Evolutionary conservation across 2,329 filamentous ascomycete genomes (phyloP).

Genomic region (Pyrenochaeta sp.): DNA sequence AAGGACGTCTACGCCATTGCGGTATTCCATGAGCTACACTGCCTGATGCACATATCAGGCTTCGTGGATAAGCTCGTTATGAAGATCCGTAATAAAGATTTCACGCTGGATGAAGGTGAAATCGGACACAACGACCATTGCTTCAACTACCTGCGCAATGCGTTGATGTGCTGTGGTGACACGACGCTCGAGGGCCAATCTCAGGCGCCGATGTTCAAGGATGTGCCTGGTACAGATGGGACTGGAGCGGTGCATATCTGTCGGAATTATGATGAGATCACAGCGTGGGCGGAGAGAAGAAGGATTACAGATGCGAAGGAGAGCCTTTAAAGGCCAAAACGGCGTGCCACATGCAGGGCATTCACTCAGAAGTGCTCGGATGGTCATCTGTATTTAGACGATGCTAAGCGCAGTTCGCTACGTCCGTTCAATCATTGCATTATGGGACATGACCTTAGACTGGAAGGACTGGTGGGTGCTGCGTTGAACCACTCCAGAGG

Average conservation of each 20-base stretch:
- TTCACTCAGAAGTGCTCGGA: no score
- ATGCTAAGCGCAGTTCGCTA: no score
- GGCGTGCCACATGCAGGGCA: no score
- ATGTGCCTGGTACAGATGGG: slow-evolving; percentile 24
- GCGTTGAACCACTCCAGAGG: no score
- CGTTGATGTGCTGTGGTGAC: slow-evolving; percentile 36
- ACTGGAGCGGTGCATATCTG: slow-evolving; percentile 29
- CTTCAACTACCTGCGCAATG: slow-evolving; percentile 38
- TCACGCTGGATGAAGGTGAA: slow-evolving; percentile 19
- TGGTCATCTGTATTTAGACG: no score
- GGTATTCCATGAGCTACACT: slow-evolving; percentile 32
- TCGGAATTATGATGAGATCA: slow-evolving; percentile 26
- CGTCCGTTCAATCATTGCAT: no score
- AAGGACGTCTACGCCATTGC: slow-evolving; percentile 22
- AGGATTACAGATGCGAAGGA: slow-evolving; percentile 5
- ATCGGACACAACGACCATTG: slow-evolving; percentile 41
- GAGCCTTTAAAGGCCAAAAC: background rate
- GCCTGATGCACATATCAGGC: slow-evolving; percentile 23
- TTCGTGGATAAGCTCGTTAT: slow-evolving; percentile 23
- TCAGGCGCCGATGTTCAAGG: slow-evolving; percentile 8
- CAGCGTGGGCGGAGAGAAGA: slow-evolving; percentile 13
- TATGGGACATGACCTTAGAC: no score
- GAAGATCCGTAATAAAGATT: slow-evolving; percentile 26
- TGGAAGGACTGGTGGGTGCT: no score
- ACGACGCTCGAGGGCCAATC: slow-evolving; percentile 36